Conservation (phyloP, 2,329 filamentous ascomycete species). For the Verticillium dahliae region DNA sequence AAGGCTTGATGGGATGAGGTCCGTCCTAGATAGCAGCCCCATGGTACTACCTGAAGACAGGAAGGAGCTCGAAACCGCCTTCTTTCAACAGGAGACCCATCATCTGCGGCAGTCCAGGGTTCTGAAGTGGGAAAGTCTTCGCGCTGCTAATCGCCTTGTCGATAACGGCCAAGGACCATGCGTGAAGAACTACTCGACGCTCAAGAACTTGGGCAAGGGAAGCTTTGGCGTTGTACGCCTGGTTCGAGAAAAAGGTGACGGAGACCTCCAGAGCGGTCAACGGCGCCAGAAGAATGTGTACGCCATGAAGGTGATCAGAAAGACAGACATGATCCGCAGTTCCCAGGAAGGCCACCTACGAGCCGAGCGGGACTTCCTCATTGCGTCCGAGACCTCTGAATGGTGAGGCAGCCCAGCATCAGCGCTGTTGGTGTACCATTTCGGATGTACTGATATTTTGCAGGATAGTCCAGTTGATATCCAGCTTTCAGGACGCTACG, state of each 20-base stretch:
- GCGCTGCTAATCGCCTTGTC: not conserved
- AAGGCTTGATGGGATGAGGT: conserved; percentile 57
- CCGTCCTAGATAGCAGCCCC: conserved; percentile 49
- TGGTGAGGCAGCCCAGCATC: conserved; percentile 44
- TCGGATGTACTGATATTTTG: not conserved
- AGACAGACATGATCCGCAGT: conserved; percentile 85
- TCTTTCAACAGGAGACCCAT: conserved; percentile 57
- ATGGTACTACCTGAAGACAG: conserved; percentile 50
- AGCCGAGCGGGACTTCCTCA: conserved; percentile 86
- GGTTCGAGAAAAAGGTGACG: conserved; percentile 55
- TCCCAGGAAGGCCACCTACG: conserved; percentile 88
- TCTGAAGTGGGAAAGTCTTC: conserved; percentile 8
- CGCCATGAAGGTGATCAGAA: conserved; percentile 96
- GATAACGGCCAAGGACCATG: conserved; percentile 10
- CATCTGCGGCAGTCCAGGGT: conserved; percentile 55
- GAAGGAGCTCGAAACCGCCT: conserved; percentile 27
- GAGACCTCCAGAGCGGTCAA: not conserved
- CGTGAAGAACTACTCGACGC: conserved; percentile 61
- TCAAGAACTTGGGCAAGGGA: conserved; percentile 83
- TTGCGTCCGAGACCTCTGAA: conserved; percentile 76
- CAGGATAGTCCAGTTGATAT: conserved; percentile 78
- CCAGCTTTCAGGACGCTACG: conserved; percentile 80
- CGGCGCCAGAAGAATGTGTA: conserved; percentile 52
- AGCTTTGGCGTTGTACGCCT: conserved; percentile 91
- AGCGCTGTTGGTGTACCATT: too few relatives aligned